Percentiles rank a stretch among this genome's conserved stretches.
phyloP scores from a whole-genome alignment of 352 stramenopile genomes.

The Blastocystis sp. region DNA sequence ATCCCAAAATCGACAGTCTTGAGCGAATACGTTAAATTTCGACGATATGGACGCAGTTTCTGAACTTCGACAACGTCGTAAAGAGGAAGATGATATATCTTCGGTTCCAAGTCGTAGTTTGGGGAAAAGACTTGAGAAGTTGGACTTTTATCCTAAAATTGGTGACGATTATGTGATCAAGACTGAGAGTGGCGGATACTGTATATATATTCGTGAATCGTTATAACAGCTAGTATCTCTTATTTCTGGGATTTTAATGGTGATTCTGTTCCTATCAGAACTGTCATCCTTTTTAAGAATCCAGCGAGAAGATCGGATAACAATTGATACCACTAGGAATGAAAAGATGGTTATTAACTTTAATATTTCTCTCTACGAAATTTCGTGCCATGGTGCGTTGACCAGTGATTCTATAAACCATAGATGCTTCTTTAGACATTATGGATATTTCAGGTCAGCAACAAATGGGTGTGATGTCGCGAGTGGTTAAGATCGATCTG shows the following conservation, averaged over 20 bases:
- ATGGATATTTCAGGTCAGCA: constrained; percentile 67
- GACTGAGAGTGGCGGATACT: constrained; percentile 55
- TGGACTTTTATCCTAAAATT: constrained; percentile 67
- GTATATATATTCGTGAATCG: background rate
- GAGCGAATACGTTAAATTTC: background rate
- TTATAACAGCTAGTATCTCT: constrained; percentile 40
- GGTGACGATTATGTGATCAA: constrained; percentile 65
- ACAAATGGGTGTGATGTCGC: constrained; percentile 65
- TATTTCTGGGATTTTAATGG: constrained; percentile 52
- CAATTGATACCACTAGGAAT: constrained; percentile 22
- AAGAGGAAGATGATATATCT: constrained; percentile 9
- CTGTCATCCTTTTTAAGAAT: constrained; percentile 7
- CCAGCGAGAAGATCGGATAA: constrained; percentile 24
- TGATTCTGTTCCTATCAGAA: constrained; percentile 60
- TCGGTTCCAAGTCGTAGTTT: background rate
- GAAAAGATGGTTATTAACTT: constrained; percentile 66
- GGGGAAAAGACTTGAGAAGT: constrained; percentile 45
- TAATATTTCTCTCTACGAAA: constrained; percentile 57
- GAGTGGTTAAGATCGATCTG: constrained; percentile 43
- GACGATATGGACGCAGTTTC: constrained; percentile 47
- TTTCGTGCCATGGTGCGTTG: constrained; percentile 24
- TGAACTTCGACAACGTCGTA: constrained; percentile 51
- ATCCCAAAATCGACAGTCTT: background rate
- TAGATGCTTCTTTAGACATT: constrained; percentile 60
- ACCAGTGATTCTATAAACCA: background rate